A percentile compares a stretch with the other conserved stretches of the same genome.
Conservation (phyloP, 2,329 filamentous ascomycete species). For the Colletotrichum lini region DNA sequence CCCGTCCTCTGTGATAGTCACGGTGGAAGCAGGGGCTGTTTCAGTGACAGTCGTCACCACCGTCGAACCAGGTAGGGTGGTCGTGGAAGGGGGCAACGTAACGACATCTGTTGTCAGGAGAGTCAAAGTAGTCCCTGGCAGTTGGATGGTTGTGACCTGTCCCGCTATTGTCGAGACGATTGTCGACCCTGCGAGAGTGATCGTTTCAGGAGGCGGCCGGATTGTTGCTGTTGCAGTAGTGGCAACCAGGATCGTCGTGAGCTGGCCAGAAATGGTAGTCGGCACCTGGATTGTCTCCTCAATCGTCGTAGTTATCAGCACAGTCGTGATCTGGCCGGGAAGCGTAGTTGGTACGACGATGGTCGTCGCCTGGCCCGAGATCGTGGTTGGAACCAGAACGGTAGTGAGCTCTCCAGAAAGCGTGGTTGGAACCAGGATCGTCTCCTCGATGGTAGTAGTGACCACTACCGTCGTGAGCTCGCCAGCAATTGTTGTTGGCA, state of each 20-base stretch:
- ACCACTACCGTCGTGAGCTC: conserved; percentile 32
- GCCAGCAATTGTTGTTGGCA: conserved; percentile 4
- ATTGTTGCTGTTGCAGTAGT: conserved; percentile 47
- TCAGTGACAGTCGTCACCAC: conserved; percentile 52
- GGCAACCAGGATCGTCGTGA: conserved; percentile 41
- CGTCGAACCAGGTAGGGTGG: conserved; percentile 48
- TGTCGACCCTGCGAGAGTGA: conserved; percentile 29
- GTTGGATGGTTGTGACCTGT: conserved; percentile 31
- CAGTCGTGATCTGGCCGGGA: conserved; percentile 11
- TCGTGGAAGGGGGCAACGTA: conserved; percentile 43
- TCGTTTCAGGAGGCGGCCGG: conserved; percentile 21
- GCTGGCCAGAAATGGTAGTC: conserved; percentile 19
- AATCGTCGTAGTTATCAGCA: conserved; percentile 46
- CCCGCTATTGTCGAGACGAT: conserved; percentile 48
- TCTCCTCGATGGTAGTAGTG: conserved; percentile 47
- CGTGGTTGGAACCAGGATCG: conserved; percentile 1
- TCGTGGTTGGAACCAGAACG: conserved; percentile 10
- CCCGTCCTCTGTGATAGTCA: conserved; percentile 51
- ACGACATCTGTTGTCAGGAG: conserved; percentile 30
- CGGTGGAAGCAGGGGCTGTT: conserved; percentile 48
- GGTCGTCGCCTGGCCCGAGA: background rate
- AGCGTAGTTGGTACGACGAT: conserved; percentile 3
- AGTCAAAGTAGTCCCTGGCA: conserved; percentile 37
- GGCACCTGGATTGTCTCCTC: conserved; percentile 38
- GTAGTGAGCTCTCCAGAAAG: conserved; percentile 12